Evolutionary conservation across 345 rosid species (phyloP).

Genomic region (Eucalyptus pauciflora): DNA sequence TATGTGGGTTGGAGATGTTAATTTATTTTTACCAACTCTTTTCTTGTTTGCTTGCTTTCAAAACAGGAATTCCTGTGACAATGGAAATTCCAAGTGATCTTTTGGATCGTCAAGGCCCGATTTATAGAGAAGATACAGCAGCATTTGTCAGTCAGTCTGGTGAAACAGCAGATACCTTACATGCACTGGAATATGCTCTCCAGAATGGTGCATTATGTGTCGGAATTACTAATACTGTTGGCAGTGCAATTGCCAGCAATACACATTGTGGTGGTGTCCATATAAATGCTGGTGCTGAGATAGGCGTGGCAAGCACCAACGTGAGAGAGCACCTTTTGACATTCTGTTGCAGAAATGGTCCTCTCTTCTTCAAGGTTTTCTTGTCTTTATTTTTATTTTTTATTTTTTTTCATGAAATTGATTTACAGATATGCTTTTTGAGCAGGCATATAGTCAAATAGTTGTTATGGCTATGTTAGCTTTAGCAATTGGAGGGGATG

Average conservation of each 20-base stretch:
- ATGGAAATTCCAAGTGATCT: slow-evolving; percentile 98
- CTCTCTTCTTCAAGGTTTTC: not conserved
- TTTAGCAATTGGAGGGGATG: slow-evolving; percentile 73
- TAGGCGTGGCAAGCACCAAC: slow-evolving; percentile 97
- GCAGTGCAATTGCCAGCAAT: slow-evolving; percentile 85
- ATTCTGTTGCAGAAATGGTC: not conserved
- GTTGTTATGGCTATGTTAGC: slow-evolving; percentile 97
- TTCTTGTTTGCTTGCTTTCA: not conserved
- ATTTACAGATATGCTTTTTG: not conserved
- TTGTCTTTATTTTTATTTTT: not conserved
- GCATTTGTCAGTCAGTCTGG: slow-evolving; percentile 98
- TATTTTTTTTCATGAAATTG: not conserved
- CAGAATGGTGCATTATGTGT: slow-evolving; percentile 93
- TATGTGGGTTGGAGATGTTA: not conserved
- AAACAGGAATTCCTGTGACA: slow-evolving; percentile 79
- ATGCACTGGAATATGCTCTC: slow-evolving; percentile 70
- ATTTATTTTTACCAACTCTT: not conserved
- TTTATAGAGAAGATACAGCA: slow-evolving; percentile 96
- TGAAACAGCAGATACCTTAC: slow-evolving; percentile 94
- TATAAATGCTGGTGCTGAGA: slow-evolving; percentile 91
- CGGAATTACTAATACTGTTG: slow-evolving; percentile 95
- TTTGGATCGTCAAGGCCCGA: slow-evolving; percentile 85
- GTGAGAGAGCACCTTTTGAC: slow-evolving; percentile 7
- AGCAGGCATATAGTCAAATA: slow-evolving; percentile 90
- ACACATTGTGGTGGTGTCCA: slow-evolving; percentile 93